Percentiles rank a stretch among this genome's conserved stretches.
Conservation (phyloP, 83 land plant genomes). For the Thuja plicata region DNA sequence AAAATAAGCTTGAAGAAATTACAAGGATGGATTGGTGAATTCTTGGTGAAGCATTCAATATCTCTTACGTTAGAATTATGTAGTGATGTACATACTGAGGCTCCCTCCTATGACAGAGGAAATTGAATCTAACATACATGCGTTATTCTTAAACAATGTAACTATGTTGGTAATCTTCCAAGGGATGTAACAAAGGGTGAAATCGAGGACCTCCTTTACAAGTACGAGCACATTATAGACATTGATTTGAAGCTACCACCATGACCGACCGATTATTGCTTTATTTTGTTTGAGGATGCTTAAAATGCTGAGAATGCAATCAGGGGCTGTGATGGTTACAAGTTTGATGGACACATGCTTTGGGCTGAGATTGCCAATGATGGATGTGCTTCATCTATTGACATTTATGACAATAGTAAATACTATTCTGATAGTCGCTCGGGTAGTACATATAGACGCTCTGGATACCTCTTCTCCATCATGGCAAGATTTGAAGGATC, state of each 20-base stretch:
- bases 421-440: slow-evolving; percentile 22
- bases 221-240: slow-evolving; percentile 52
- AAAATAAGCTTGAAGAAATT: slow-evolving; percentile 93
- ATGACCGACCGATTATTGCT: slow-evolving; percentile 57
- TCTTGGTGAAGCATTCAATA: slow-evolving; percentile 44
- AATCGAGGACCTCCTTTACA: slow-evolving; percentile 8
- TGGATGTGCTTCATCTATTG: slow-evolving; percentile 68
- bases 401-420: slow-evolving; percentile 30
- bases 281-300: slow-evolving; percentile 61
- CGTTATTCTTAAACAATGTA: too few relatives aligned
- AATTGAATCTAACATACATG: too few relatives aligned
- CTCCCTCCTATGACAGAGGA: too few relatives aligned
- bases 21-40: slow-evolving; percentile 94
- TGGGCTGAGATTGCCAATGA: slow-evolving; percentile 93
- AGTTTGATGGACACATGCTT: slow-evolving; percentile 46
- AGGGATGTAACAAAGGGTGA: slow-evolving; percentile 46
- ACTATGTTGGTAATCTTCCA: slow-evolving; percentile 58
- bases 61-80: too few relatives aligned
- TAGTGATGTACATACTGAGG: too few relatives aligned
- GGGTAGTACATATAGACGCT: slow-evolving; percentile 15
- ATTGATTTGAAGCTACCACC: slow-evolving; percentile 66
- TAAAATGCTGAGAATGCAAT: slow-evolving; percentile 62
- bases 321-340: slow-evolving; percentile 52
- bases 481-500: slow-evolving; percentile 96
- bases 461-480: slow-evolving; percentile 76